These are phyloP conservation scores for Xylaria cubensis DNA, from an alignment of 495 filamentous ascomycete genomes.

Conservation along the genomic window DNA sequence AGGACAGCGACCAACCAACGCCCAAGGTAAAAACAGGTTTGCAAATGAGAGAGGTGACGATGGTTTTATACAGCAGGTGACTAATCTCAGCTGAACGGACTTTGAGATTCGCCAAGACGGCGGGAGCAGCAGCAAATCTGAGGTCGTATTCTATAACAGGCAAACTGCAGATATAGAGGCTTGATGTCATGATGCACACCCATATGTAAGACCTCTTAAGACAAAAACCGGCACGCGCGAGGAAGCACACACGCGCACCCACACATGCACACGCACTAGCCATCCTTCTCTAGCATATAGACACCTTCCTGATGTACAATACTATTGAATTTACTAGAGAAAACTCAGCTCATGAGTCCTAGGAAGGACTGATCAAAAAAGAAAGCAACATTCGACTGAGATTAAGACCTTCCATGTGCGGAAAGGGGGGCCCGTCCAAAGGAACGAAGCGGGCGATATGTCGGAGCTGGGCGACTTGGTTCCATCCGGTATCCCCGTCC, in stretches of 20 bases:
- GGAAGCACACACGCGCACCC: background rate
- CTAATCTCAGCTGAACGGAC: slow-evolving; percentile 25
- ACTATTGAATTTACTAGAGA: background rate
- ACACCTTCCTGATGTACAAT: background rate
- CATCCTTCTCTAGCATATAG: background rate
- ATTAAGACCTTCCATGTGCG: slow-evolving; percentile 19
- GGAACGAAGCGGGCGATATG: background rate
- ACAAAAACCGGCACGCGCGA: slow-evolving; percentile 19
- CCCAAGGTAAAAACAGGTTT: background rate
- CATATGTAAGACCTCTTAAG: slow-evolving; percentile 4
- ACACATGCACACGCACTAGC: background rate
- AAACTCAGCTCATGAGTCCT: background rate
- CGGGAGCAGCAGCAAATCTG: slow-evolving; percentile 5
- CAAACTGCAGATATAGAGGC: slow-evolving; percentile 7
- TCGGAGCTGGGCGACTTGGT: background rate
- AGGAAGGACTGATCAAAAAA: background rate
- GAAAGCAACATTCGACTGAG: background rate
- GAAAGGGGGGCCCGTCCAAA: background rate
- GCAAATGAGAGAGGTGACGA: slow-evolving; percentile 6
- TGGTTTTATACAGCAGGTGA: slow-evolving; percentile 22
- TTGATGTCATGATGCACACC: slow-evolving; percentile 27
- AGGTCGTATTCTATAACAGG: slow-evolving; percentile 4
- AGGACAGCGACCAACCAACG: slow-evolving; percentile 8
- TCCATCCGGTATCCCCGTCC: background rate
- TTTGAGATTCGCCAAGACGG: slow-evolving; percentile 3